Percentiles rank a stretch among this genome's conserved stretches.
phyloP scores from a whole-genome alignment of 306 rosid genomes.

The Spatholobus suberectus region DNA sequence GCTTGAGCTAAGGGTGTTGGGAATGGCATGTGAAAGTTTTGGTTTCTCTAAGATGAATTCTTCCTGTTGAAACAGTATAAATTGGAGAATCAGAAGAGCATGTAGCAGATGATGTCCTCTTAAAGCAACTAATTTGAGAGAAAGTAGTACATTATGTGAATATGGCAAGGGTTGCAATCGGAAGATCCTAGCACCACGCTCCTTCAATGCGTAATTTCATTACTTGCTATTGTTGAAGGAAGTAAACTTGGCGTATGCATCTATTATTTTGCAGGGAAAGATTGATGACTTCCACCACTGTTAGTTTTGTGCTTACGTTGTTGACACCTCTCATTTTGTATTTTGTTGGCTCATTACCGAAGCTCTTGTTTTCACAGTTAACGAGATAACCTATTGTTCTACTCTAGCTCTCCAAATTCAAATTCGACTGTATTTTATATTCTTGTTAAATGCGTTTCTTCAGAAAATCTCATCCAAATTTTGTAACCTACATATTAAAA shows the following conservation, averaged over 20 bases:
- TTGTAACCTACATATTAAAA: not conserved
- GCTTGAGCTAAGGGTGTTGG: not conserved
- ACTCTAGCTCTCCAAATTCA: not conserved
- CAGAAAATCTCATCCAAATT: not conserved
- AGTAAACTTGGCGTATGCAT: conserved; percentile 33
- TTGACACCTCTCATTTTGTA: conserved; percentile 14
- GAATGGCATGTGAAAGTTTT: not conserved
- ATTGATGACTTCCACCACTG: conserved; percentile 33
- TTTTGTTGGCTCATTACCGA: not conserved
- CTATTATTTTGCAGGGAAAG: conserved; percentile 49
- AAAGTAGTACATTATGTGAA: conserved; percentile 12
- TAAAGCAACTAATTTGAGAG: conserved; percentile 20
- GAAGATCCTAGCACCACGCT: conserved; percentile 17
- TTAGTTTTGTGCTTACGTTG: conserved; percentile 35
- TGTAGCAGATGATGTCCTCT: conserved; percentile 4
- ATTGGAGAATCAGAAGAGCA: conserved; percentile 5
- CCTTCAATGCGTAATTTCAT: conserved; percentile 11
- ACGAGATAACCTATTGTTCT: conserved; percentile 6
- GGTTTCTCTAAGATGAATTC: conserved; percentile 19
- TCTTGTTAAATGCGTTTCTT: not conserved
- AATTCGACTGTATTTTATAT: not conserved
- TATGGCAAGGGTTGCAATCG: not conserved
- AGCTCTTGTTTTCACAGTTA: conserved; percentile 19
- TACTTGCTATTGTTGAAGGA: conserved; percentile 8
- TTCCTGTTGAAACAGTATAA: not conserved